A percentile compares a stretch with the other conserved stretches of the same genome.
These are phyloP conservation scores for Graphiopsis chlorocephala DNA, from an alignment of 2,329 filamentous ascomycete genomes.

Conservation along the genomic window DNA sequence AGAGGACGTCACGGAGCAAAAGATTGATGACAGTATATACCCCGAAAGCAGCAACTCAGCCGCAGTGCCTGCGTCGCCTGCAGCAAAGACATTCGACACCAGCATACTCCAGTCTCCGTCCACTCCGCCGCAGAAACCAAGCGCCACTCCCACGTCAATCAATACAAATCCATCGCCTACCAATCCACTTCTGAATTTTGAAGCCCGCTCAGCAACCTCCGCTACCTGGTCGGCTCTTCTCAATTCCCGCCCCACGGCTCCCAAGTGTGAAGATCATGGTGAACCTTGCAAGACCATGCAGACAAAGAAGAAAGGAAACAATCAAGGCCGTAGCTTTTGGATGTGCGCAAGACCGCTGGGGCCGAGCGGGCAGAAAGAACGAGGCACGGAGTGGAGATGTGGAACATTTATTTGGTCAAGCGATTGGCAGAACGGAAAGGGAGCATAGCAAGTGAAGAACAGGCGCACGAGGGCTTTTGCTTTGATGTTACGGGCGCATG, in stretches of 20 bases:
- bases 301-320: constrained; percentile 87
- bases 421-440: constrained; percentile 53
- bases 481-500: neutral
- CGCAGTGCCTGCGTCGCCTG: neutral
- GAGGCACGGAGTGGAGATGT: constrained; percentile 81
- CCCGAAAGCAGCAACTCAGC: neutral
- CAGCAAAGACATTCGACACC: neutral
- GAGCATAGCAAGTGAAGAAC: neutral
- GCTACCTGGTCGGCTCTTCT: constrained; percentile 79
- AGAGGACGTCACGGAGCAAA: neutral
- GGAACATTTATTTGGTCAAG: constrained; percentile 74
- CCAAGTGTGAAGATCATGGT: constrained; percentile 76
- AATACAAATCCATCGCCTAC: neutral
- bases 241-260: constrained; percentile 63
- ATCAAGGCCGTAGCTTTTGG: constrained; percentile 67
- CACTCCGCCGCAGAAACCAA: neutral
- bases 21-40: neutral
- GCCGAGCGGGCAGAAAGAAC: constrained; percentile 80
- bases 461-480: neutral
- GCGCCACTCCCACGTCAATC: neutral
- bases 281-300: constrained; percentile 80
- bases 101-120: neutral
- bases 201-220: constrained; percentile 28
- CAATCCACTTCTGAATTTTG: constrained; percentile 13
- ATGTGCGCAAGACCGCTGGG: constrained; percentile 74